These are phyloP conservation scores for Marvania coccoides DNA, from an alignment of 139 green algal species.

Conservation along the genomic window DNA sequence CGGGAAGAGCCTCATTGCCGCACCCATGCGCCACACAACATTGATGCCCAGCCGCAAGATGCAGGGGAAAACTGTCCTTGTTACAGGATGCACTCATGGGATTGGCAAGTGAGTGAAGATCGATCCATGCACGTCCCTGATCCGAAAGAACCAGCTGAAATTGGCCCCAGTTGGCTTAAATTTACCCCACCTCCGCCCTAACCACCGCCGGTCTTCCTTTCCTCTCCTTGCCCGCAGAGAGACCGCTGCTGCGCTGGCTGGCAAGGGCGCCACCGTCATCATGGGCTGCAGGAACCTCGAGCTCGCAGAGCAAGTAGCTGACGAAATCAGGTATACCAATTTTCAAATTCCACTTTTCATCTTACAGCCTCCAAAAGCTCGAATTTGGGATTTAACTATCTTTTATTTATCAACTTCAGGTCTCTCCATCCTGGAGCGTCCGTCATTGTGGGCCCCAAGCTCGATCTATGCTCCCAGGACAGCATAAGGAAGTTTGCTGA, in stretches of 20 bases:
- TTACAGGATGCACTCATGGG: constrained; percentile 31
- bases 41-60: background rate
- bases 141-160: background rate
- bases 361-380: too few relatives aligned
- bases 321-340: constrained; percentile 13
- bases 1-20: too few relatives aligned
- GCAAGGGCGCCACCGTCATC: constrained; percentile 17
- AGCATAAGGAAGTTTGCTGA: constrained; percentile 30
- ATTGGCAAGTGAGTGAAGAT: constrained; percentile 33
- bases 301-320: constrained; percentile 5
- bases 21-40: too few relatives aligned
- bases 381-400: too few relatives aligned
- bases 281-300: constrained; percentile 29
- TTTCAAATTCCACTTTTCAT: background rate
- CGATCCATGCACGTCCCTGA: background rate
- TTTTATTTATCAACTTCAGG: too few relatives aligned
- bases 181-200: background rate
- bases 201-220: too few relatives aligned
- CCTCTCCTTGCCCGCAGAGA: constrained; percentile 16
- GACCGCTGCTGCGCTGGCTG: constrained; percentile 24
- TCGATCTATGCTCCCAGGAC: constrained; percentile 25
- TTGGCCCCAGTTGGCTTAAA: background rate
- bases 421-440: constrained; percentile 4
- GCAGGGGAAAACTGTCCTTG: constrained; percentile 5
- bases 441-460: constrained; percentile 19